Conservation (phyloP, 169 alveolate species). For the Pseudocohnilembus persalinus region DNA sequence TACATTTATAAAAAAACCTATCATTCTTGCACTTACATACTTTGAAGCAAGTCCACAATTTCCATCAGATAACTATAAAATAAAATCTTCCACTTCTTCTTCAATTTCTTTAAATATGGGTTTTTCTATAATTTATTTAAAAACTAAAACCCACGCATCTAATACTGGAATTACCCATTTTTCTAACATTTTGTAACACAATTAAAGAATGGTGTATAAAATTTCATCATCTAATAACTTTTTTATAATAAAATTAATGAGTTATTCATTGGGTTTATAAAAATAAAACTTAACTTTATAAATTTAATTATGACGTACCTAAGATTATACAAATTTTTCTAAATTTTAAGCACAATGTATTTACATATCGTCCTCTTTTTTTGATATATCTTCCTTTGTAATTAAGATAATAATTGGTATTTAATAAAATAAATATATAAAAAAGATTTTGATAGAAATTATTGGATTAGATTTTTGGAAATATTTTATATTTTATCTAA, state of each 20-base stretch:
- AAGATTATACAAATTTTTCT: too few relatives aligned
- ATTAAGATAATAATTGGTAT: too few relatives aligned
- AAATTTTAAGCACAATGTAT: background rate
- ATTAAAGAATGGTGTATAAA: background rate
- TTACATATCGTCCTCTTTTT: background rate
- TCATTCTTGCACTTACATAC: background rate
- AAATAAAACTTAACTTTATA: background rate
- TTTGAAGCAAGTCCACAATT: background rate
- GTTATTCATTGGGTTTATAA: too few relatives aligned
- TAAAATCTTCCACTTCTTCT: slow-evolving; percentile 3
- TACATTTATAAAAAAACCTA: slow-evolving; percentile 27
- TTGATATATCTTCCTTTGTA: background rate
- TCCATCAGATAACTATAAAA: slow-evolving; percentile 1
- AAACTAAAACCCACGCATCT: slow-evolving; percentile 40
- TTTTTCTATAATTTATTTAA: background rate
- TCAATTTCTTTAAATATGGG: background rate
- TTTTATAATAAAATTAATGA: too few relatives aligned
- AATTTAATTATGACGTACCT: background rate
- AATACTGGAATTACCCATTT: slow-evolving; percentile 21
- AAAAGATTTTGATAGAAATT: too few relatives aligned
- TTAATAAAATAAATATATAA: too few relatives aligned
- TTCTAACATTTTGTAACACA: slow-evolving; percentile 6
- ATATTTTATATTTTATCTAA: too few relatives aligned
- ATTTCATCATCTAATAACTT: background rate
- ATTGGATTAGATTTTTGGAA: too few relatives aligned